phyloP scores from a whole-genome alignment of 306 rosid genomes.

The Ammopiptanthus mongolicus region DNA sequence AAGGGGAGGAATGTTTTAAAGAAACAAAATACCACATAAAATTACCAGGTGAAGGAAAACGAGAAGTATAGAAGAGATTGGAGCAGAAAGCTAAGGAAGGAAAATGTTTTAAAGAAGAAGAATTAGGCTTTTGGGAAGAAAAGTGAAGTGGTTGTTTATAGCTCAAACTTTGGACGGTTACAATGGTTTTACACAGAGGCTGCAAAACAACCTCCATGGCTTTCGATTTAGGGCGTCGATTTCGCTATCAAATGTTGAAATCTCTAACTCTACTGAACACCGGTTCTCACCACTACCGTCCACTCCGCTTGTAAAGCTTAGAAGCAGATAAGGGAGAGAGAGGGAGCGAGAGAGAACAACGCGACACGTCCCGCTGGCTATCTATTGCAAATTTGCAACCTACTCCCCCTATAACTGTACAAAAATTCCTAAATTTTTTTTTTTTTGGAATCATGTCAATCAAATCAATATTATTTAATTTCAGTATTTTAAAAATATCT shows the following conservation, averaged over 20 bases:
- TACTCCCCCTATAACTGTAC: no score
- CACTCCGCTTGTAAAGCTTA: not conserved
- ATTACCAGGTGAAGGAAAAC: slow-evolving; percentile 31
- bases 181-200: slow-evolving; percentile 28
- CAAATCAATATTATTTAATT: no score
- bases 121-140: slow-evolving; percentile 14
- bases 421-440: no score
- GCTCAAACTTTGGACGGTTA: slow-evolving; percentile 15
- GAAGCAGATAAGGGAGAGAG: not conserved
- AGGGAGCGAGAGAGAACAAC: no score
- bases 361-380: no score
- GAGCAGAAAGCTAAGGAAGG: slow-evolving; percentile 21
- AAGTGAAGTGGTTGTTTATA: not conserved
- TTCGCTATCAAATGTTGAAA: not conserved
- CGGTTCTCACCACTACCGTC: not conserved
- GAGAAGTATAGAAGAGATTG: slow-evolving; percentile 25
- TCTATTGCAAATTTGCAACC: no score
- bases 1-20: not conserved
- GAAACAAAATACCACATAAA: not conserved
- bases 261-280: not conserved
- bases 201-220: slow-evolving; percentile 49
- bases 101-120: slow-evolving; percentile 5
- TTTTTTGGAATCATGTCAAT: no score
- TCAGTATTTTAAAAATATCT: no score
- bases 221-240: not conserved